Base-by-base conservation (phyloP, 805 yeast species). In the Huiozyma sinensis region DNA sequence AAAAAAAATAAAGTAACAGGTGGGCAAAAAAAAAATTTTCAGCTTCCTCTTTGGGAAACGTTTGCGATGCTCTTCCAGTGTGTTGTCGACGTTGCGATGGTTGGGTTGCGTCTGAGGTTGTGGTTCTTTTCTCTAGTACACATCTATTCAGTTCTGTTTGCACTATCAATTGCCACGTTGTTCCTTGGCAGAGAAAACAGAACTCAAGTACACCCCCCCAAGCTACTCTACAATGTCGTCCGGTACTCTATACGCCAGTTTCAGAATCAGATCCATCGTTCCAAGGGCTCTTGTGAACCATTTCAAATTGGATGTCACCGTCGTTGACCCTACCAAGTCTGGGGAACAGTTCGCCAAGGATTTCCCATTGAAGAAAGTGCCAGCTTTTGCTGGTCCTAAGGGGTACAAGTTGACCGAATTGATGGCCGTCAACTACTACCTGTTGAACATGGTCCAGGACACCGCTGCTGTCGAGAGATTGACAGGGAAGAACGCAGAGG, bases 361-460 rank as follows among this genome's bases (percentile, higher is more conserved):
- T 57, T 83, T 83, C 75, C 88, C 90, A 52, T 68, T 79, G 59
- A 68, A 65, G 48, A 77, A 74, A 63, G 67, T 74, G 51, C 92
- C 94, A 60, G 76, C 84, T 50, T 81, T 80, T 53, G 51, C 73
- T 58, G 88, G 84, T 41, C 77, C 79, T 53, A 75, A 80, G 60
- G 89, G 90, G 47, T 77, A 69, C 72, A 81, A 80, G 65, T 70
- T 83, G 61, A 72, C 75, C 47, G 90, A 83, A 72, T 72, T 67
- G 46, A 71, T 81, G 59, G 89, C 92, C 48, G 65, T 83, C 57
- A 56, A 72, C 54, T 60, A 70, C 64, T 80, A 83, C 69, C 49
- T 61, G 54, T 60, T 67, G 41, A 52, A 57, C 43, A 56, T 68
- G 5, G 56, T 65, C 33, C 55, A 60, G 24, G 66, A 64, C 33